phyloP scores from a whole-genome alignment of 2,329 filamentous ascomycete genomes.

The Dactylellina parvicollis region DNA sequence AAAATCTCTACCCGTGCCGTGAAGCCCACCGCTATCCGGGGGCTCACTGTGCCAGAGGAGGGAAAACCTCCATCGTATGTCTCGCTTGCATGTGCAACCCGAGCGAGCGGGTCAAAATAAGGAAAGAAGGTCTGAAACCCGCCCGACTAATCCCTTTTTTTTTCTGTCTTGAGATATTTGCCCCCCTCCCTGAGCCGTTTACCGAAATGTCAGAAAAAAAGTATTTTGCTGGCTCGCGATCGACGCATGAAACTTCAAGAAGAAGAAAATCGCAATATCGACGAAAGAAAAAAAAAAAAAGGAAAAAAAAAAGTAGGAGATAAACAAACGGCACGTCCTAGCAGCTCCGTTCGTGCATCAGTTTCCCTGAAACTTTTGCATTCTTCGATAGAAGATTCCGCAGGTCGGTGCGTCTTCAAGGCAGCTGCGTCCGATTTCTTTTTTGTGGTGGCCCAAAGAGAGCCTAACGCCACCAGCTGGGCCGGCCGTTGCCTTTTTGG shows the following conservation, averaged over 20 bases:
- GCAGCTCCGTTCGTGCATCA: too few relatives aligned
- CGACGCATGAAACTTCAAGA: too few relatives aligned
- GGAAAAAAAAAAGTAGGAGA: too few relatives aligned
- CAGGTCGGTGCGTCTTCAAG: constrained; percentile 25
- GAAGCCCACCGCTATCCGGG: neutral
- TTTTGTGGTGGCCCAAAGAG: neutral
- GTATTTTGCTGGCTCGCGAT: too few relatives aligned
- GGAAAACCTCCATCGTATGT: neutral
- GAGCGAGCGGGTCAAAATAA: constrained; percentile 9
- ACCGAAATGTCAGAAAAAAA: too few relatives aligned
- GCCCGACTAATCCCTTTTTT: constrained; percentile 2
- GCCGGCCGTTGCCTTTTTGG: constrained; percentile 38
- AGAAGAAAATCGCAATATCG: too few relatives aligned
- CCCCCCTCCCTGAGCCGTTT: constrained; percentile 8
- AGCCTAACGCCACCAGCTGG: constrained; percentile 8
- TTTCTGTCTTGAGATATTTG: constrained; percentile 38
- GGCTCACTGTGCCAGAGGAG: too few relatives aligned
- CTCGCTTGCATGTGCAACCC: constrained; percentile 26
- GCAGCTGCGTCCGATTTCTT: constrained; percentile 25
- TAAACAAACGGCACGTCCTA: too few relatives aligned
- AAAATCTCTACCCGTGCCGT: constrained; percentile 7
- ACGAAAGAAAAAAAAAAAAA: neutral
- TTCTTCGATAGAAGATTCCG: too few relatives aligned
- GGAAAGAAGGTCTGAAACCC: constrained; percentile 22
- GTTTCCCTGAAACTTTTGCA: too few relatives aligned